Evolutionary conservation across 2,329 filamentous ascomycete species (phyloP).

Genomic region (Pestalotiopsis sp.): DNA sequence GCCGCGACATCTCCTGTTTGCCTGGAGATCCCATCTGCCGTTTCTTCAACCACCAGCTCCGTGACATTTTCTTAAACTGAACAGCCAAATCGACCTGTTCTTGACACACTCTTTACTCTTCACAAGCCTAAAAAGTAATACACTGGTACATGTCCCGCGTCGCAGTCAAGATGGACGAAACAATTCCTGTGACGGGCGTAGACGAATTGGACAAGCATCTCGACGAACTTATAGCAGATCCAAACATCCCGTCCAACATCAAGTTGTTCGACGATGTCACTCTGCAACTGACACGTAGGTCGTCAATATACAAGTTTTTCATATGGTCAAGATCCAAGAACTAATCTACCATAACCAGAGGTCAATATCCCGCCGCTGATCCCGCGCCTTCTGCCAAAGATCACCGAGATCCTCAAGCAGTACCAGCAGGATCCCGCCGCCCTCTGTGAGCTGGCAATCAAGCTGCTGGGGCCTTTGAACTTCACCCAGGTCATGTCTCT

Average conservation of each 20-base stretch:
- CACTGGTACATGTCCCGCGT: slow-evolving; percentile 28
- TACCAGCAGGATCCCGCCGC: slow-evolving; percentile 53
- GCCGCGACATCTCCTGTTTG: background rate
- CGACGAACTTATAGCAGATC: slow-evolving; percentile 47
- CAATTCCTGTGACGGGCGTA: slow-evolving; percentile 52
- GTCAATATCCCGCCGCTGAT: slow-evolving; percentile 55
- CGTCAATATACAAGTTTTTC: background rate
- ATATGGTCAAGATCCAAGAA: background rate
- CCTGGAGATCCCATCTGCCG: background rate
- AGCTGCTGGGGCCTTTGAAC: slow-evolving; percentile 55
- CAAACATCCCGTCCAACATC: slow-evolving; percentile 43
- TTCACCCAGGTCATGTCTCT: slow-evolving; percentile 56
- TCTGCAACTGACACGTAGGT: slow-evolving; percentile 57
- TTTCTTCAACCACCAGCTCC: background rate
- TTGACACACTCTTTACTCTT: background rate
- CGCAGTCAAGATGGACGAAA: slow-evolving; percentile 41
- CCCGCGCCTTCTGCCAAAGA: slow-evolving; percentile 53
- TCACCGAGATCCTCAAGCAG: slow-evolving; percentile 55
- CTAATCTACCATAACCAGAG: slow-evolving; percentile 36
- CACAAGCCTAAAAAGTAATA: background rate
- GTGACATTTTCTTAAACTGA: background rate
- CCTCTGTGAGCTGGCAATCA: slow-evolving; percentile 56
- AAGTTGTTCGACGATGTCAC: slow-evolving; percentile 62
- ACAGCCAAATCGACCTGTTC: background rate
- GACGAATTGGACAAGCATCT: slow-evolving; percentile 59